Conservation (phyloP, 257 asterid species). For the Galeopsis tetrahit region DNA sequence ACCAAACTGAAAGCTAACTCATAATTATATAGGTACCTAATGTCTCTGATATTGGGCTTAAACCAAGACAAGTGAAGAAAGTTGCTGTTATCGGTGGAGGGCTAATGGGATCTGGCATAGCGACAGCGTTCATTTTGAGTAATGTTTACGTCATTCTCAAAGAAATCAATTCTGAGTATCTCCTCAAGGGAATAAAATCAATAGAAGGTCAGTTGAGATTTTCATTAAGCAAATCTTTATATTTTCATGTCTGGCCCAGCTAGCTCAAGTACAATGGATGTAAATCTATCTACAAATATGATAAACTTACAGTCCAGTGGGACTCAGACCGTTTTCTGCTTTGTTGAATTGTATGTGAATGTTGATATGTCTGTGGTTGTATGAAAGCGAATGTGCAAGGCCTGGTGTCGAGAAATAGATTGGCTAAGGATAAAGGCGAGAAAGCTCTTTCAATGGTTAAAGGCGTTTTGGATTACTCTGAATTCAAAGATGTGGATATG, state of each 20-base stretch:
- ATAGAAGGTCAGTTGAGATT: slow-evolving; percentile 68
- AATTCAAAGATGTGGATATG: slow-evolving; percentile 89
- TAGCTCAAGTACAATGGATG: slow-evolving; percentile 12
- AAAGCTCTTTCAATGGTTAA: slow-evolving; percentile 72
- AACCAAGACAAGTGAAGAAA: slow-evolving; percentile 79
- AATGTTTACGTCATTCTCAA: slow-evolving; percentile 71
- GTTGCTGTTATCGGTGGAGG: slow-evolving; percentile 98
- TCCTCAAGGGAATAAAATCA: slow-evolving; percentile 77
- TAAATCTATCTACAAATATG: slow-evolving; percentile 22
- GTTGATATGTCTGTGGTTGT: slow-evolving; percentile 31
- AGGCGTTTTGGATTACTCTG: slow-evolving; percentile 85
- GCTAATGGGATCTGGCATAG: slow-evolving; percentile 98
- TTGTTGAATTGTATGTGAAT: slow-evolving; percentile 17
- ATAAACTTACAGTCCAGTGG: background rate
- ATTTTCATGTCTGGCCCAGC: slow-evolving; percentile 24
- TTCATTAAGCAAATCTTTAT: slow-evolving; percentile 7
- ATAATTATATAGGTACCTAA: slow-evolving; percentile 68
- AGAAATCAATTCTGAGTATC: slow-evolving; percentile 88
- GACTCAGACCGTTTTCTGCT: slow-evolving; percentile 28
- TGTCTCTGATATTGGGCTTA: slow-evolving; percentile 89
- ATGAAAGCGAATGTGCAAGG: slow-evolving; percentile 69
- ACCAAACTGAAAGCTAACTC: slow-evolving; percentile 21
- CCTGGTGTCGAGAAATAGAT: slow-evolving; percentile 77
- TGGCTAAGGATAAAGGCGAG: slow-evolving; percentile 74
- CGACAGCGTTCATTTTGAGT: slow-evolving; percentile 81